Evolutionary conservation across 1,284 basidiomycete species (phyloP), one percentile per base, ranked within the genome.

Genomic region (Neotropicomus parvogracilis): DNA sequence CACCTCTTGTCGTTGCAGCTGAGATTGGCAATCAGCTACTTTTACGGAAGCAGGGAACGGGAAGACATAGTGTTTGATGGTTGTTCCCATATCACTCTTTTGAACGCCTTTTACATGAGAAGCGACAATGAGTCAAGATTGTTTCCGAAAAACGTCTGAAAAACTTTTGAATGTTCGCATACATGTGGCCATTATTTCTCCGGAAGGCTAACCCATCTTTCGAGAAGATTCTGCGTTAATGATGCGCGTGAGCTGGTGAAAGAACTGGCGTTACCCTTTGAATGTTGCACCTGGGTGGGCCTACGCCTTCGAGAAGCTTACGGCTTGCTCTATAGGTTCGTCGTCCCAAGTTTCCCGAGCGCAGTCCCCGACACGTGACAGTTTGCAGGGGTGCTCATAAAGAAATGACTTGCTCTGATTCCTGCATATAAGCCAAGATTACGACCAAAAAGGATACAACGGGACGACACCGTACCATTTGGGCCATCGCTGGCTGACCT

Each of bases 121-220:
- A 0, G 86, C 78, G 0, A 87, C 80, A 32, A 88, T 74, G 53
- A 75, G 71, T 17, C 89, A 89, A 17, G 83, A 84, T 6, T 88
- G 75, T 46, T 64, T 91, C 89, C 0, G 87, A n/a, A 86, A 70
- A 88, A 91, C 34, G 82, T 85, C 63, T 84, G 57, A 87, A 87
- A 54, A 78, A 74, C 78, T 81, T 41, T 35, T 3, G 7, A 16
- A 16, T 26, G 24, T 65, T 10, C 56, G 57, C 34, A 44, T 46
- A 48, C 28, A 28, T 40, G 26, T 28, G 6, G 27, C 3, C 4
- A 19, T 17, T 10, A 24, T n/a, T 16, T 31, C 41, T n/a, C 33
- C 16, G 19, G 8, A 1, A 35, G 14, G 59, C 70, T 54, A 59
- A 84, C 85, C 50, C 87, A 71, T 41, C 88, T 88, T 19, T 86